A percentile compares a stretch with the other conserved stretches of the same genome.
phyloP scores from a whole-genome alignment of 2,329 filamentous ascomycete genomes.

The Xylaria sp. region DNA sequence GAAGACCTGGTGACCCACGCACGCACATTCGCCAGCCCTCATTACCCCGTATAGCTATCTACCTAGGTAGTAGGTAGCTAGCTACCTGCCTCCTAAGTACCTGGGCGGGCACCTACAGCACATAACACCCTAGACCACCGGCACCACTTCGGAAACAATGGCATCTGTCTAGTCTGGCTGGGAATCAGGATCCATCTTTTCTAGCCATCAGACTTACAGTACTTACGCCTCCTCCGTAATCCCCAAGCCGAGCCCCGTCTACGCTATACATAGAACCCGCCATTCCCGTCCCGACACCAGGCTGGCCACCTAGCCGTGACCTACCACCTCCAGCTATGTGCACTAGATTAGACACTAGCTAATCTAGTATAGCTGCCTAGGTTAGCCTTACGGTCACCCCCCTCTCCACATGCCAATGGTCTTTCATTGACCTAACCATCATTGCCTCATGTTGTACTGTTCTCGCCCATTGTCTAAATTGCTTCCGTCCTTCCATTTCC shows the following conservation, averaged over 20 bases:
- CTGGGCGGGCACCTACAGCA: too few relatives aligned
- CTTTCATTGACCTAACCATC: not conserved
- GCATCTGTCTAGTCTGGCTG: constrained; percentile 1
- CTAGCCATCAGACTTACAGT: constrained; percentile 16
- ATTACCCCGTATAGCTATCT: too few relatives aligned
- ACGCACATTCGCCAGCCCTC: too few relatives aligned
- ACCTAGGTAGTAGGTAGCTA: too few relatives aligned
- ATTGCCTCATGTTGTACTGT: not conserved
- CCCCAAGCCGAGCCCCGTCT: constrained; percentile 14
- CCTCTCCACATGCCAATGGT: not conserved
- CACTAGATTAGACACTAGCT: not conserved
- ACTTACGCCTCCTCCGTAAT: constrained; percentile 22
- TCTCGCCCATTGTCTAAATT: not conserved
- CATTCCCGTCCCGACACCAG: constrained; percentile 23
- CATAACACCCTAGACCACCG: too few relatives aligned
- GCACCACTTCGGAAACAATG: not conserved
- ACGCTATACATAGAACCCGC: too few relatives aligned
- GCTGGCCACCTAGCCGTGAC: constrained; percentile 8
- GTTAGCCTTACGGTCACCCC: not conserved
- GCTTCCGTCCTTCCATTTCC: not conserved
- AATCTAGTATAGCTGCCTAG: not conserved
- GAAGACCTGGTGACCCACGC: too few relatives aligned
- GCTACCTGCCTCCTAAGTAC: too few relatives aligned
- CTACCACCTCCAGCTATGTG: not conserved
- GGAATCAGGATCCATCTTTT: constrained; percentile 26